phyloP scores from a whole-genome alignment of 768 basidiomycete genomes.

The Naganishia vishniacii region DNA sequence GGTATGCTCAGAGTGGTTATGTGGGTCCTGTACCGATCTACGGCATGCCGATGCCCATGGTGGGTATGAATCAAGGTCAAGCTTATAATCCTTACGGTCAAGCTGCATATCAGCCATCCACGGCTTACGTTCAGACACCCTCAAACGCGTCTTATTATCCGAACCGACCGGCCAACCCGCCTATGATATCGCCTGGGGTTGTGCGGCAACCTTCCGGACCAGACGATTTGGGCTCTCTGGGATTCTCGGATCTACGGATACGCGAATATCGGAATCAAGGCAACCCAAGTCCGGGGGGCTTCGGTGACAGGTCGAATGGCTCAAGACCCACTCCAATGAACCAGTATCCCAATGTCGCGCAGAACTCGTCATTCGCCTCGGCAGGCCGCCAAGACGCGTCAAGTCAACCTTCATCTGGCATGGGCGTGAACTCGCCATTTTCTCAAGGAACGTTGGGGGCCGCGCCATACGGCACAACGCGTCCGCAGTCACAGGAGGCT shows the following conservation, averaged over 20 bases:
- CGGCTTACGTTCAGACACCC: background rate
- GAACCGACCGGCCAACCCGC: background rate
- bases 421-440: background rate
- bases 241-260: constrained; percentile 7
- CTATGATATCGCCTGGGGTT: background rate
- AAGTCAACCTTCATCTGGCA: background rate
- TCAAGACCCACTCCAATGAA: background rate
- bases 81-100: background rate
- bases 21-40: constrained; percentile 3
- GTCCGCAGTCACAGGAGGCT: background rate
- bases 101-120: background rate
- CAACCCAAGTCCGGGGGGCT: background rate
- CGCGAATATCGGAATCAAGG: background rate
- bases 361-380: background rate
- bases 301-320: background rate
- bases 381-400: background rate
- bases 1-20: constrained; percentile 15
- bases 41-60: background rate
- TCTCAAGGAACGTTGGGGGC: background rate
- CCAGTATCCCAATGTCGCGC: background rate
- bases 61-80: background rate
- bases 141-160: background rate
- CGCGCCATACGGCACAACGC: background rate
- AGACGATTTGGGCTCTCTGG: constrained; percentile 4
- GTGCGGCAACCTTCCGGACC: constrained; percentile 13